Conservation (phyloP, 2,329 filamentous ascomycete species). For the Aureobasidium sp. region DNA sequence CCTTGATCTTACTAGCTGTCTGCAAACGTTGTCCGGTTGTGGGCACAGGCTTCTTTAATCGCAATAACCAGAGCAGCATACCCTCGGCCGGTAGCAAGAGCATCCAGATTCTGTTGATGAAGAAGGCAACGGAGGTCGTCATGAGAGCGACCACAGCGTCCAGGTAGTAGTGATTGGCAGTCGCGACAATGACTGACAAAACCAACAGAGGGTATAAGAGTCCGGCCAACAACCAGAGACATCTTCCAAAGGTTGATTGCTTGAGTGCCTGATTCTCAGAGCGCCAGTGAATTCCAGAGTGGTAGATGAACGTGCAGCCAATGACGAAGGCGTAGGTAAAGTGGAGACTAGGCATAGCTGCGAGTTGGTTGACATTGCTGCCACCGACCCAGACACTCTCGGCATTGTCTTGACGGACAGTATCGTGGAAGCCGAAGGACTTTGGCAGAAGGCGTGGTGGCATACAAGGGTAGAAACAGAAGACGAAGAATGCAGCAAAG, state of each 20-base stretch:
- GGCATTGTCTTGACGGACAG: constrained; percentile 35
- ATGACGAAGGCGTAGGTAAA: constrained; percentile 46
- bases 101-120: constrained; percentile 42
- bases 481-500: constrained; percentile 41
- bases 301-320: constrained; percentile 40
- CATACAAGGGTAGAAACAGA: constrained; percentile 43
- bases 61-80: constrained; percentile 37
- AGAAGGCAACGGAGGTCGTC: constrained; percentile 40
- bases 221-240: constrained; percentile 25
- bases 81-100: constrained; percentile 45
- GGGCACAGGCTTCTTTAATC: constrained; percentile 46
- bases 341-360: constrained; percentile 41
- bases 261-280: constrained; percentile 22
- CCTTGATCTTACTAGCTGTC: background rate
- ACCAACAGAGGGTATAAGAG: constrained; percentile 38
- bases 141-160: constrained; percentile 43
- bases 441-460: constrained; percentile 37
- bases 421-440: constrained; percentile 35
- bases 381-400: constrained; percentile 37
- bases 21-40: constrained; percentile 41
- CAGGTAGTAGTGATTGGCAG: constrained; percentile 54
- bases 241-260: background rate
- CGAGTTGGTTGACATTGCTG: constrained; percentile 34
- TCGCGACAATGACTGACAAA: constrained; percentile 47
- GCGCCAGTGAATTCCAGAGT: constrained; percentile 30